Evolutionary conservation across 106 monocot species (phyloP).

Genomic region (Ottelia alismoides): DNA sequence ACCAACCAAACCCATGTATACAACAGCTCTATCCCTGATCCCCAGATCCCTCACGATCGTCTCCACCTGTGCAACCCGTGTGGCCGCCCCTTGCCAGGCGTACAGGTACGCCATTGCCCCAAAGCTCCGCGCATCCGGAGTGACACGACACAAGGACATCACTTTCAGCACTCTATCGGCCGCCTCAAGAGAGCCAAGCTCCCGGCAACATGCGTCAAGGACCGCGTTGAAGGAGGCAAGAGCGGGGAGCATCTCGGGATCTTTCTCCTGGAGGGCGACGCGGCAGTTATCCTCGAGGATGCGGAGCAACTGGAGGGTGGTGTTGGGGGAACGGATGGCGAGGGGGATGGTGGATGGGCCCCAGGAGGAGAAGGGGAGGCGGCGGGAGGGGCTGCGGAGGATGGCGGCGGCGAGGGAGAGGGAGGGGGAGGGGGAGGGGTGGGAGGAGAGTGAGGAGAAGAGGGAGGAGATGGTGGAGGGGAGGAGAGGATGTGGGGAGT

Average conservation of each 20-base stretch:
- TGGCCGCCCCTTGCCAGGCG: slow-evolving; percentile 37
- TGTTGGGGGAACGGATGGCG: slow-evolving; percentile 13
- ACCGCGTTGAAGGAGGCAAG: slow-evolving; percentile 47
- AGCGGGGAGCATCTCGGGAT: slow-evolving; percentile 60
- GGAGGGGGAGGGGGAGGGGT: slow-evolving; percentile 33
- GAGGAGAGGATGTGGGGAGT: slow-evolving; percentile 27
- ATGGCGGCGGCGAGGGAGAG: slow-evolving; percentile 38
- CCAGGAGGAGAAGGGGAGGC: slow-evolving; percentile 56
- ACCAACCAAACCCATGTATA: slow-evolving; percentile 51
- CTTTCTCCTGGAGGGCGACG: slow-evolving; percentile 33
- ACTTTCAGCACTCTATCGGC: slow-evolving; percentile 56
- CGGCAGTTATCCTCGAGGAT: slow-evolving; percentile 64
- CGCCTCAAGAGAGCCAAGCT: slow-evolving; percentile 36
- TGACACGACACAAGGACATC: slow-evolving; percentile 38
- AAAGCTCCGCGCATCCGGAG: slow-evolving; percentile 44
- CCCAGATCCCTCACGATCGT: slow-evolving; percentile 42
- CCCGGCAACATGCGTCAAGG: slow-evolving; percentile 63
- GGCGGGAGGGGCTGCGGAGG: slow-evolving; percentile 41
- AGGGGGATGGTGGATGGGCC: slow-evolving; percentile 21
- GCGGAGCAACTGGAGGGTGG: slow-evolving; percentile 30
- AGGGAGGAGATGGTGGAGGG: slow-evolving; percentile 27
- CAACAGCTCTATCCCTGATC: slow-evolving; percentile 25
- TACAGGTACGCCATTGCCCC: slow-evolving; percentile 69
- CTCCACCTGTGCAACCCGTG: slow-evolving; percentile 55
- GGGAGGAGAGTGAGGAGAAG: slow-evolving; percentile 27